Percentiles rank a stretch among this genome's conserved stretches.
Evolutionary conservation across 1,139 yeast genomes (phyloP).

Genomic region (Yamadazyma dushanensis): DNA sequence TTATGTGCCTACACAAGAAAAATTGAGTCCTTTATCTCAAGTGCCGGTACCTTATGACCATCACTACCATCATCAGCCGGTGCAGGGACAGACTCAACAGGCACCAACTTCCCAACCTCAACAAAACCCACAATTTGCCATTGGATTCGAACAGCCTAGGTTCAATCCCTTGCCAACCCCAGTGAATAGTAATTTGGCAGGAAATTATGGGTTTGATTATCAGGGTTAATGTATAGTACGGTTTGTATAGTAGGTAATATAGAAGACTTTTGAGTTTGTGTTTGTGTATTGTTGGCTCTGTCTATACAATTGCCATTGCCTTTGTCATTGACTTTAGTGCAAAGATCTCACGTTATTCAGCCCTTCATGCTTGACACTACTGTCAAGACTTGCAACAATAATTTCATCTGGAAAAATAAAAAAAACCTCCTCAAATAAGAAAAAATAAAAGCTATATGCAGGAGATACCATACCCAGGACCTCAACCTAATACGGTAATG

Average conservation of each 20-base stretch:
- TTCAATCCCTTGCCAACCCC: slow-evolving; percentile 33
- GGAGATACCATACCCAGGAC: not conserved
- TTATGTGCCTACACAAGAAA: slow-evolving; percentile 21
- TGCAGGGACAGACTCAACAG: slow-evolving; percentile 3
- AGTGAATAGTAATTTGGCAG: slow-evolving; percentile 14
- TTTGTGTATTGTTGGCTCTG: not conserved
- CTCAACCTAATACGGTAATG: not conserved
- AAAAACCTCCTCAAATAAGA: not conserved
- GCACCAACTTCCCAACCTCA: slow-evolving; percentile 7
- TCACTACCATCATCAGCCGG: slow-evolving; percentile 12
- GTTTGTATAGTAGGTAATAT: not conserved
- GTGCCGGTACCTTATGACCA: slow-evolving; percentile 19
- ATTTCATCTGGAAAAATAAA: not conserved
- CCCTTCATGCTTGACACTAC: too few species aligned
- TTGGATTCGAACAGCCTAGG: slow-evolving; percentile 26
- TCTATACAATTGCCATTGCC: too few species aligned
- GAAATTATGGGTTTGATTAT: slow-evolving; percentile 21
- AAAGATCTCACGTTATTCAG: too few species aligned
- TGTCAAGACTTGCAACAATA: not conserved
- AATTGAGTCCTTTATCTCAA: slow-evolving; percentile 28
- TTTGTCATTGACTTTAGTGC: too few species aligned
- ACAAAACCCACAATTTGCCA: slow-evolving; percentile 18
- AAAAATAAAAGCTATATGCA: not conserved
- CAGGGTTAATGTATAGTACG: slow-evolving; percentile 7
- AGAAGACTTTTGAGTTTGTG: not conserved